These are phyloP conservation scores for Microbotryomycetes sp. DNA, from an alignment of 1,284 basidiomycete genomes.

Conservation along the genomic window DNA sequence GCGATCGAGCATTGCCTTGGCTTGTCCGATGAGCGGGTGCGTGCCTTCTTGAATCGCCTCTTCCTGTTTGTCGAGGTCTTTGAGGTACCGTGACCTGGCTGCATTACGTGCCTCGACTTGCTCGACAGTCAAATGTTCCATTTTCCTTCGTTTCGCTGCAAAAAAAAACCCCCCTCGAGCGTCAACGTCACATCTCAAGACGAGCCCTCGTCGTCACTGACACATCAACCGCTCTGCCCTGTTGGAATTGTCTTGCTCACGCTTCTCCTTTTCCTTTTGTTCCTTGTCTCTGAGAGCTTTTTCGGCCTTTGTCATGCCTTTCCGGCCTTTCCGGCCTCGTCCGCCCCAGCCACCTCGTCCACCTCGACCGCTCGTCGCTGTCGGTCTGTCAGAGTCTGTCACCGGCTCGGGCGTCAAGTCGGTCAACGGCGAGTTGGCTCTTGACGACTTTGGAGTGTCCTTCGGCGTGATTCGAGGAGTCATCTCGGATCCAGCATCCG, in stretches of 20 bases:
- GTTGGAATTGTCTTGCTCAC: constrained; percentile 1
- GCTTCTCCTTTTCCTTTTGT: not conserved
- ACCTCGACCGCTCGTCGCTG: not conserved
- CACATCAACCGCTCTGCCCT: constrained; percentile 1
- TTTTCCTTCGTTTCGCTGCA: constrained; percentile 18
- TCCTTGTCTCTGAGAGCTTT: not conserved
- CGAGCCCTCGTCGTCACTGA: not conserved
- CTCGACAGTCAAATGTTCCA: constrained; percentile 1
- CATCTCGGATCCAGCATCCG: not conserved
- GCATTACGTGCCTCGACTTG: constrained; percentile 5
- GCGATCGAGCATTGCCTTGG: constrained; percentile 1
- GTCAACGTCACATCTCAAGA: not conserved
- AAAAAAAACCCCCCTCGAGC: no score
- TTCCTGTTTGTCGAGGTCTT: constrained; percentile 17
- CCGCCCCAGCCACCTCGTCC: not conserved
- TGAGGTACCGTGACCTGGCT: constrained; percentile 3
- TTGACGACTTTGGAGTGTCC: not conserved
- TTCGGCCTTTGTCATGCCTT: not conserved
- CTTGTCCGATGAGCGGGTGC: constrained; percentile 16
- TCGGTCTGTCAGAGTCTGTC: not conserved
- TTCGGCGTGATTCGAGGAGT: not conserved
- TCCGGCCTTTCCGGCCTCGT: not conserved
- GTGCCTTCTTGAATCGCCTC: constrained; percentile 1
- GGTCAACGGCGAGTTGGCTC: not conserved
- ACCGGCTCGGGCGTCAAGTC: not conserved